Evolutionary conservation across 2,329 filamentous ascomycete species (phyloP).

Genomic region (Ophiobolus disseminans): DNA sequence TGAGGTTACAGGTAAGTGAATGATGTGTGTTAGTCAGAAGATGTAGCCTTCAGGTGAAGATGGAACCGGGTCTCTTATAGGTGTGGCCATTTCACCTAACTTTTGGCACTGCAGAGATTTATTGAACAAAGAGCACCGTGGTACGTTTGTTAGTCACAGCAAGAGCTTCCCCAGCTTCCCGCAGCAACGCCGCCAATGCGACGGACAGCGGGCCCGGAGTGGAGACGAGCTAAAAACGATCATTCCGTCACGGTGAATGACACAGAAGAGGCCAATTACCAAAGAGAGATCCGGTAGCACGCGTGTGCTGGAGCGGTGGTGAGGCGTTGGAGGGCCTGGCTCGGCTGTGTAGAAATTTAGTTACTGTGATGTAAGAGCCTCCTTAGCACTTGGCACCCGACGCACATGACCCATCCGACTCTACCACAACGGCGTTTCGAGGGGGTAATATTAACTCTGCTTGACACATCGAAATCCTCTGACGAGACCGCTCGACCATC

Average conservation of each 20-base stretch:
- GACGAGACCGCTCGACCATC: conserved; percentile 28
- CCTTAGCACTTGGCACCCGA: background rate
- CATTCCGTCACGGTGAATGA: conserved; percentile 31
- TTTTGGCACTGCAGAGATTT: conserved; percentile 33
- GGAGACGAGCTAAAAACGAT: conserved; percentile 28
- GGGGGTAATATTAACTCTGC: conserved; percentile 13
- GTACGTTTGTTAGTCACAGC: conserved; percentile 42
- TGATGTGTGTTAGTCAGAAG: conserved; percentile 21
- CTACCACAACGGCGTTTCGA: conserved; percentile 2
- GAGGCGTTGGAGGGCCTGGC: conserved; percentile 27
- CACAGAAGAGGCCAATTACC: conserved; percentile 26
- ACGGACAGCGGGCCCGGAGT: conserved; percentile 31
- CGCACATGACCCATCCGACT: background rate
- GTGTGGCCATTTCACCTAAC: no score
- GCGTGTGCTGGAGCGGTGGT: conserved; percentile 28
- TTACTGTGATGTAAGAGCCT: conserved; percentile 9
- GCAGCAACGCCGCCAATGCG: conserved; percentile 34
- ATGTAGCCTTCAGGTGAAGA: conserved; percentile 11
- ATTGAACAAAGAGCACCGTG: conserved; percentile 36
- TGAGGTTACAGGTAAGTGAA: conserved; percentile 15
- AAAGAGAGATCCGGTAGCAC: conserved; percentile 14
- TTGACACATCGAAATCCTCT: conserved; percentile 42
- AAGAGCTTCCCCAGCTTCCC: conserved; percentile 33
- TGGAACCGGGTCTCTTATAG: conserved; percentile 37
- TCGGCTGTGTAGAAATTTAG: conserved; percentile 8